Evolutionary conservation across 2,329 filamentous ascomycete genomes (phyloP).

Genomic region (Setomelanomma holmii): DNA sequence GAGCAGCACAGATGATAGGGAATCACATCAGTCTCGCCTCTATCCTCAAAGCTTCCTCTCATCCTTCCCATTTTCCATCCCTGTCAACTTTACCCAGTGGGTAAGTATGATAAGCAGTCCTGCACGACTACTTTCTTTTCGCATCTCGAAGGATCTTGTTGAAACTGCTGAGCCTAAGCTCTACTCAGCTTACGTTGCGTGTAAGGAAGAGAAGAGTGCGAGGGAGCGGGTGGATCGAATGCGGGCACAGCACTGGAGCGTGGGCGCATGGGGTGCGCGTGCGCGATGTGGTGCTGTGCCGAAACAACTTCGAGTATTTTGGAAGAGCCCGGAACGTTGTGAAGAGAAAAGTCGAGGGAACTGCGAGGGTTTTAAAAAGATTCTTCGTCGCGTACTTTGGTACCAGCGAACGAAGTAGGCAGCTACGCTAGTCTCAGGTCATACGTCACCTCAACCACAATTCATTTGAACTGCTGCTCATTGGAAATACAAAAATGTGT

Average conservation of each 20-base stretch:
- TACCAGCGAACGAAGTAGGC: neutral
- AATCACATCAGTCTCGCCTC: constrained; percentile 1
- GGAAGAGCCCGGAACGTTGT: too few relatives aligned
- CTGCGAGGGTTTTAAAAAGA: too few relatives aligned
- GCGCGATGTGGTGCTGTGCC: neutral
- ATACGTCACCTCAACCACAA: too few relatives aligned
- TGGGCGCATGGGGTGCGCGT: neutral
- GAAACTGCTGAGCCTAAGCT: too few relatives aligned
- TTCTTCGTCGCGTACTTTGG: too few relatives aligned
- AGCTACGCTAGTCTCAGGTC: neutral
- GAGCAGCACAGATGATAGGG: constrained; percentile 2
- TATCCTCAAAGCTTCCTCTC: neutral
- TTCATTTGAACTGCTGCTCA: too few relatives aligned
- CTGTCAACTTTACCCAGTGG: neutral
- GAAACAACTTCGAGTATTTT: too few relatives aligned
- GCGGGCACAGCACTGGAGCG: neutral
- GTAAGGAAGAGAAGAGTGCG: too few relatives aligned
- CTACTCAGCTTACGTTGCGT: too few relatives aligned
- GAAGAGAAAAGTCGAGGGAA: too few relatives aligned
- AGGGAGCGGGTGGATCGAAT: neutral
- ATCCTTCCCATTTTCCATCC: neutral
- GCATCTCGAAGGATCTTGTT: too few relatives aligned
- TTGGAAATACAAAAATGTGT: too few relatives aligned
- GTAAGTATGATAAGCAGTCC: neutral
- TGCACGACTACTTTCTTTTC: neutral